These are phyloP conservation scores for Shiraia bambusicola DNA, from an alignment of 2,329 filamentous ascomycete genomes.

Conservation along the genomic window DNA sequence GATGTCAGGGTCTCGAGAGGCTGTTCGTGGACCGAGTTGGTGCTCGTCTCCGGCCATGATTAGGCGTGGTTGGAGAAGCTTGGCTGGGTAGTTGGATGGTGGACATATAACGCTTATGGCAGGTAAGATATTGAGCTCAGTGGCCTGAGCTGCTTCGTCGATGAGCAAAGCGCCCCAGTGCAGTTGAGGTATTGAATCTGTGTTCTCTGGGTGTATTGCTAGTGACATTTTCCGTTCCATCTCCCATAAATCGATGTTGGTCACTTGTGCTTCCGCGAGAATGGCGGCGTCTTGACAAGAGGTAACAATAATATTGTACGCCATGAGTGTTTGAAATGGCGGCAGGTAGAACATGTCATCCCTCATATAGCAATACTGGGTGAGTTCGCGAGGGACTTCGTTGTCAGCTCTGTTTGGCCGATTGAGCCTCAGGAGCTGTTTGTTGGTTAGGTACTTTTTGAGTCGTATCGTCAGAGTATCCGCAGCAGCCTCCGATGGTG, in stretches of 20 bases:
- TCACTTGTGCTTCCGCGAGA: conserved; percentile 46
- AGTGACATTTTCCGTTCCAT: conserved; percentile 39
- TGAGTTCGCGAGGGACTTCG: conserved; percentile 46
- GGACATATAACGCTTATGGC: conserved; percentile 46
- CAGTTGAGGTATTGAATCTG: conserved; percentile 14
- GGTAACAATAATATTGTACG: conserved; percentile 47
- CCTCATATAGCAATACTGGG: conserved; percentile 44
- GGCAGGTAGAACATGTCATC: conserved; percentile 48
- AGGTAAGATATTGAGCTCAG: conserved; percentile 46
- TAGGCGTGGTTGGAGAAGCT: conserved; percentile 38
- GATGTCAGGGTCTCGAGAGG: conserved; percentile 37
- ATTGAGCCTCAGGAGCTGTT: conserved; percentile 48
- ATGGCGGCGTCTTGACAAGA: conserved; percentile 47
- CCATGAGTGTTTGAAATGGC: conserved; percentile 42
- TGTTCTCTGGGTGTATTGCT: conserved; percentile 32
- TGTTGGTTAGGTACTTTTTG: conserved; percentile 37
- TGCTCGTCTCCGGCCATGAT: conserved; percentile 52
- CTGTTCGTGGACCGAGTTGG: conserved; percentile 47
- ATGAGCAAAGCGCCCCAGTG: conserved; percentile 50
- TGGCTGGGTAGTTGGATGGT: conserved; percentile 26
- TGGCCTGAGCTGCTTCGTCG: conserved; percentile 52
- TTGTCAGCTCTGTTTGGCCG: conserved; percentile 43
- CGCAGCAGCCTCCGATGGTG: conserved; percentile 51
- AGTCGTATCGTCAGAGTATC: conserved; percentile 48
- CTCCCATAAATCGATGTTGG: conserved; percentile 45